phyloP scores from a whole-genome alignment of 2,329 filamentous ascomycete genomes.

The Colletotrichum sp. region DNA sequence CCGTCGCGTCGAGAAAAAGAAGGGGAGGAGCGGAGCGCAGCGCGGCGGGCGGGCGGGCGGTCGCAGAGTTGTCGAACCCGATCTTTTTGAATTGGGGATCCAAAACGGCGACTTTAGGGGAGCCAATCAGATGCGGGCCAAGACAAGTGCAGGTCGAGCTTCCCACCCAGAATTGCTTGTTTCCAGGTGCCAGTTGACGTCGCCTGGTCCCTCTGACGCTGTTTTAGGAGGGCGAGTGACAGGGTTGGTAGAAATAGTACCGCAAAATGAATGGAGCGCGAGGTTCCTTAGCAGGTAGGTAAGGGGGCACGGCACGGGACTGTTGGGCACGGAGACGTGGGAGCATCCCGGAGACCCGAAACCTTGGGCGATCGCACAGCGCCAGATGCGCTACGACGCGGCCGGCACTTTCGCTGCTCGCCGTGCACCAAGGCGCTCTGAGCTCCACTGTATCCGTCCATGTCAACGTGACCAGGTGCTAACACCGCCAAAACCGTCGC shows the following conservation, averaged over 20 bases:
- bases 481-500: background rate
- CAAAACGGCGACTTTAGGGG: background rate
- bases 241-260: background rate
- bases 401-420: background rate
- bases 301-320: background rate
- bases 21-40: slow-evolving; percentile 14
- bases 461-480: background rate
- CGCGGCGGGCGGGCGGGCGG: slow-evolving; percentile 1
- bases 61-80: slow-evolving; percentile 9
- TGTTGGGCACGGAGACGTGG: background rate
- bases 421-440: background rate
- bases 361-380: background rate
- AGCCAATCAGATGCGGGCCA: slow-evolving; percentile 7
- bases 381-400: background rate
- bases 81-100: slow-evolving; percentile 3
- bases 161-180: slow-evolving; percentile 15
- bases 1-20: slow-evolving; percentile 17
- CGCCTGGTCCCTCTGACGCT: background rate
- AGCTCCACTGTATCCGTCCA: background rate
- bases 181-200: slow-evolving; percentile 11
- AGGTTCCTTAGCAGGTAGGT: background rate
- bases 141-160: slow-evolving; percentile 4
- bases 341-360: slow-evolving; percentile 13
- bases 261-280: background rate
- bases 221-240: background rate